Base-by-base conservation (phyloP, 2,329 filamentous ascomycete genomes). In the Neophaeococcomyces mojaviensis region DNA sequence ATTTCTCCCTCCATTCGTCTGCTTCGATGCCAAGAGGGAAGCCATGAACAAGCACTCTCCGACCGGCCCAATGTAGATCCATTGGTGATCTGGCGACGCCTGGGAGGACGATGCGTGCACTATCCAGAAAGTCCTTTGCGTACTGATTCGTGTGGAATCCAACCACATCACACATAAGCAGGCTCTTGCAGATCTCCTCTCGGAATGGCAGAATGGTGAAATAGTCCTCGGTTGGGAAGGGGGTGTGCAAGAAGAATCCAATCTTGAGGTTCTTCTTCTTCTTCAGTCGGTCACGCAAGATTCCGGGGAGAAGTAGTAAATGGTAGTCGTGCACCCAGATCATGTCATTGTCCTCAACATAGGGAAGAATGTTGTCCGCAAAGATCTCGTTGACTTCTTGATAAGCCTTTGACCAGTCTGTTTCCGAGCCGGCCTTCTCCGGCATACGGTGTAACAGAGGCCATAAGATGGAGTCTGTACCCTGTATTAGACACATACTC, bases 71-170 rank as follows among this genome's bases (percentile, higher is more conserved):
- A n/a, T n/a, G n/a, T n/a, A n/a, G n/a, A n/a, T n/a, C n/a, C n/a
- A n/a, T n/a, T n/a, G n/a, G n/a, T n/a, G n/a, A n/a, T n/a, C n/a
- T n/a, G n/a, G n/a, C n/a, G n/a, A n/a, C n/a, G n/a, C n/a, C n/a
- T n/a, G n/a, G n/a, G n/a, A n/a, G n/a, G n/a, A n/a, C n/a, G n/a
- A n/a, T n/a, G n/a, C n/a, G n/a, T n/a, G n/a, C n/a, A n/a, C n/a
- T n/a, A n/a, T n/a, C n/a, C n/a, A n/a, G n/a, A 68, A 96, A 95
- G 65, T 96, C 89, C 43, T 87, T 77, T 22, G 87, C 87, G 59
- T 96, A 96, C 68, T 94, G 88, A 68, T 94, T 94, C n/a, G 89
- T 96, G 67, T 96, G 90, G 70, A 96, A 96, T n/a, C 89, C 89
- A 57, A 96, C 84, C 47, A 96, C 70, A 62, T 95, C 89, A 68